Evolutionary conservation across 768 basidiomycete genomes (phyloP).

Genomic region (Pisolithus tinctorius): DNA sequence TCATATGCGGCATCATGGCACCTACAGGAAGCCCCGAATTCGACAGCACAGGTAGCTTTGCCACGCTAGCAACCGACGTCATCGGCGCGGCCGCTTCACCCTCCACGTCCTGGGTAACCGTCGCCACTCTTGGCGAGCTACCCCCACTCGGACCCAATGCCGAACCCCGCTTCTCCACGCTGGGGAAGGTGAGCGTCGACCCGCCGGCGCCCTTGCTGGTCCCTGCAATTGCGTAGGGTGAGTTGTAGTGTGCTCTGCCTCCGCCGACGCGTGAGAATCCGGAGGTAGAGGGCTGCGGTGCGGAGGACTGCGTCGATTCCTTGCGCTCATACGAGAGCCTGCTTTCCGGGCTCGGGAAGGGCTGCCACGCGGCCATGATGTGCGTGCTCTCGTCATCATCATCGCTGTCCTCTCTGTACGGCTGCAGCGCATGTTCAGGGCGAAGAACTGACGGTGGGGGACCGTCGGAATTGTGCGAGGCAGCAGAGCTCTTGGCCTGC

Average conservation of each 20-base stretch:
- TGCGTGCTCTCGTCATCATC: conserved; percentile 62
- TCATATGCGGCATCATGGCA: conserved; percentile 62
- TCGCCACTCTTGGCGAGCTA: conserved; percentile 13
- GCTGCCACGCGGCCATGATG: conserved; percentile 95
- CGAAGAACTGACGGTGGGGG: conserved; percentile 67
- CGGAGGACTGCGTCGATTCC: conserved; percentile 15
- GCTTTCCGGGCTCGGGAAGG: conserved; percentile 44
- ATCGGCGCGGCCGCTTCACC: conserved; percentile 47
- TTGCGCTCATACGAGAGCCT: conserved; percentile 18
- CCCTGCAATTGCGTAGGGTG: conserved; percentile 72
- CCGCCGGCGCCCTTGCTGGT: conserved; percentile 26
- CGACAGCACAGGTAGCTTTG: conserved; percentile 32
- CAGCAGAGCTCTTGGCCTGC: conserved; percentile 20
- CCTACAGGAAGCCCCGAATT: conserved; percentile 43
- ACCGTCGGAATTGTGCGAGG: conserved; percentile 37
- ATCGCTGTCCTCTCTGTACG: conserved; percentile 74
- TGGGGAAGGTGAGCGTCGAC: conserved; percentile 64
- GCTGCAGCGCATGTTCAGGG: conserved; percentile 72
- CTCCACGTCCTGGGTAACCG: conserved; percentile 21
- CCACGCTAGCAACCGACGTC: conserved; percentile 41
- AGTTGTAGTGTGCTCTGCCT: conserved; percentile 77
- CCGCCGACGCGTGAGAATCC: conserved; percentile 88
- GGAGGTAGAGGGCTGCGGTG: conserved; percentile 30
- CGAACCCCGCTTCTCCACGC: conserved; percentile 40
- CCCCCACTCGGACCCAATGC: conserved; percentile 13